Percentiles rank a stretch among this genome's conserved stretches.
Conservation (phyloP, 768 basidiomycete species). For the Suillus brevipes region DNA sequence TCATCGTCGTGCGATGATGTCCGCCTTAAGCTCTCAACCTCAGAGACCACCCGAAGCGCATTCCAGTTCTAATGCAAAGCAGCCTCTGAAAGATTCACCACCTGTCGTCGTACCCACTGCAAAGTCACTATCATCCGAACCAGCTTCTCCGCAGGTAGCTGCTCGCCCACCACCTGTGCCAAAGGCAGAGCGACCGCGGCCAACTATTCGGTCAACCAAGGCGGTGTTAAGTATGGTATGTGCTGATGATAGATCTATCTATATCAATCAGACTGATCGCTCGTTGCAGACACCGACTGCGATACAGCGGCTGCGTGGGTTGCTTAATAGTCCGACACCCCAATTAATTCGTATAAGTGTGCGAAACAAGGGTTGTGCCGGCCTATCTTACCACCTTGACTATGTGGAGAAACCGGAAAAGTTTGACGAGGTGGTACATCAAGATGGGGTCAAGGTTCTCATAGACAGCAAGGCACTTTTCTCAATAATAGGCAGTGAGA, state of each 20-base stretch:
- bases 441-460: constrained; percentile 90
- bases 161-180: constrained; percentile 73
- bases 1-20: constrained; percentile 66
- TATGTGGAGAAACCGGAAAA: constrained; percentile 88
- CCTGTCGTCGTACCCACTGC: constrained; percentile 52
- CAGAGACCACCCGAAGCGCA: constrained; percentile 22
- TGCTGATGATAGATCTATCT: constrained; percentile 15
- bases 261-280: constrained; percentile 6
- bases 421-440: constrained; percentile 96
- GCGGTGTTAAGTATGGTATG: constrained; percentile 75
- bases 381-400: constrained; percentile 81
- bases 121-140: constrained; percentile 51
- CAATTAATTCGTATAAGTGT: constrained; percentile 95
- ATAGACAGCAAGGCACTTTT: constrained; percentile 97
- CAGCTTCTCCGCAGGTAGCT: constrained; percentile 68
- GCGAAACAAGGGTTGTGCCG: constrained; percentile 97
- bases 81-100: constrained; percentile 44
- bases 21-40: constrained; percentile 48
- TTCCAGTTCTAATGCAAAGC: constrained; percentile 9
- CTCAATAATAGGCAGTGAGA: constrained; percentile 97
- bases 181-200: constrained; percentile 61
- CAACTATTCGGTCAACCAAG: constrained; percentile 68
- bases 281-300: constrained; percentile 72
- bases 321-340: constrained; percentile 82
- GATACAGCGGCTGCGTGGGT: constrained; percentile 65